These are phyloP conservation scores for Fonsecaea monophora DNA, from an alignment of 2,329 filamentous ascomycete species.

Conservation along the genomic window DNA sequence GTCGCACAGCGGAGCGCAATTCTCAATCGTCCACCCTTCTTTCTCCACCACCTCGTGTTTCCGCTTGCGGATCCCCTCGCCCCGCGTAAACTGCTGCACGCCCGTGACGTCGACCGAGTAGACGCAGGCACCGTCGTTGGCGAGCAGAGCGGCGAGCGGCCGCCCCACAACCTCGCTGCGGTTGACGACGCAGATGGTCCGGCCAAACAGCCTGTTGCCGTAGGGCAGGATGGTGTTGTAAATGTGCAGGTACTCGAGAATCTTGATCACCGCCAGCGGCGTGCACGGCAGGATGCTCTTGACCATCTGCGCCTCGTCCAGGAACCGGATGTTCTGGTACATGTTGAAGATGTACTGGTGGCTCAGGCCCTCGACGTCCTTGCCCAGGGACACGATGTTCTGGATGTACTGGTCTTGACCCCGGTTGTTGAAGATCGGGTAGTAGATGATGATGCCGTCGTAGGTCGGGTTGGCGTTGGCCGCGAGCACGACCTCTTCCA, in stretches of 20 bases:
- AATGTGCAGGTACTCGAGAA: constrained; percentile 91
- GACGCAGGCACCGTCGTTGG: constrained; percentile 93
- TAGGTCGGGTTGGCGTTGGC: constrained; percentile 80
- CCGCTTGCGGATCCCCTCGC: constrained; percentile 81
- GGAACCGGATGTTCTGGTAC: constrained; percentile 97
- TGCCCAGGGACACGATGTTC: constrained; percentile 85
- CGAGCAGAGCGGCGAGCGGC: constrained; percentile 87
- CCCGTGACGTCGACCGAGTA: constrained; percentile 94
- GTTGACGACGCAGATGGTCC: constrained; percentile 96
- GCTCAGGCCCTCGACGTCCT: constrained; percentile 94
- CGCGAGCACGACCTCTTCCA: constrained; percentile 85
- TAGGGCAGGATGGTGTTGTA: constrained; percentile 95
- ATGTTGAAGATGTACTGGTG: constrained; percentile 98
- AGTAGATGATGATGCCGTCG: constrained; percentile 96
- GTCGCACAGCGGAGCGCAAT: constrained; percentile 86
- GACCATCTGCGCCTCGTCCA: constrained; percentile 79
- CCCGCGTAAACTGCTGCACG: constrained; percentile 89
- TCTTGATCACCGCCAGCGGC: constrained; percentile 94
- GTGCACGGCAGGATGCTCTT: constrained; percentile 97
- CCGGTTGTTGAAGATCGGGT: constrained; percentile 86
- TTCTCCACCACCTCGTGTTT: constrained; percentile 88
- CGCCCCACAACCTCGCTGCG: constrained; percentile 93
- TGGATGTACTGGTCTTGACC: constrained; percentile 94
- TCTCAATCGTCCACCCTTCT: constrained; percentile 76
- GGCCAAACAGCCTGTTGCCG: constrained; percentile 90